Evolutionary conservation across 768 basidiomycete genomes (phyloP), one percentile per base, ranked within the genome.

Genomic region (Hygrophorus pudorinus): DNA sequence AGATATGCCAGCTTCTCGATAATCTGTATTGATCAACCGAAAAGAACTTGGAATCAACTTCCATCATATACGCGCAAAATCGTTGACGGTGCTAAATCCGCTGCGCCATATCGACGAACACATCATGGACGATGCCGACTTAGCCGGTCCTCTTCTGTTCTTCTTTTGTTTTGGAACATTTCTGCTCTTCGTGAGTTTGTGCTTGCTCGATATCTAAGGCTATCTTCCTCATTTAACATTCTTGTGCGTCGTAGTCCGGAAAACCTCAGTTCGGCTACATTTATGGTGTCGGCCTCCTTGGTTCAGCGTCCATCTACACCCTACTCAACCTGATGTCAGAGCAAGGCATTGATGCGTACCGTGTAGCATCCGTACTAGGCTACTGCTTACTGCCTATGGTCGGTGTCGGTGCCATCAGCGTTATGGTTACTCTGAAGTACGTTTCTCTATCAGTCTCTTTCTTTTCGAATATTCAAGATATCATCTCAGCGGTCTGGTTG

Each of bases 91-190:
- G 6, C 78, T 99, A 41, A 98, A 99, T 56, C 96, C 96, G 3
- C 67, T 98, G 16, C 74, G 78, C 46, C 71, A 70, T 40, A 77
- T 93, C 27, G 84, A 96, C 49, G 87, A 85, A 50, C 83, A 76
- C 46, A 98, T 99, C 48, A 99, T 99, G 96, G 96, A 99, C 62
- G 96, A 99, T 55, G 93, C 94, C 16, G 96, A 99, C 65, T 73
- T 99, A 24, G 92, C 94, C 7, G 96, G 96, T 0, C 96, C 96
- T 7, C 76, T 97, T 37, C 77, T 97, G 4, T 97, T 97, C 66
- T 84, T 84, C 58, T 89, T 98, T 60, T 88, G 88, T 54, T 98
- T 98, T 60, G 96, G 84, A 10, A 83, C 86, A 33, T 90, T 86
- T 56, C 74, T 99, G 1, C 76, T 99, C 40, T 76, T 98, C 49